Conservation (phyloP, 768 basidiomycete genomes). For the Pholiota molesta region DNA sequence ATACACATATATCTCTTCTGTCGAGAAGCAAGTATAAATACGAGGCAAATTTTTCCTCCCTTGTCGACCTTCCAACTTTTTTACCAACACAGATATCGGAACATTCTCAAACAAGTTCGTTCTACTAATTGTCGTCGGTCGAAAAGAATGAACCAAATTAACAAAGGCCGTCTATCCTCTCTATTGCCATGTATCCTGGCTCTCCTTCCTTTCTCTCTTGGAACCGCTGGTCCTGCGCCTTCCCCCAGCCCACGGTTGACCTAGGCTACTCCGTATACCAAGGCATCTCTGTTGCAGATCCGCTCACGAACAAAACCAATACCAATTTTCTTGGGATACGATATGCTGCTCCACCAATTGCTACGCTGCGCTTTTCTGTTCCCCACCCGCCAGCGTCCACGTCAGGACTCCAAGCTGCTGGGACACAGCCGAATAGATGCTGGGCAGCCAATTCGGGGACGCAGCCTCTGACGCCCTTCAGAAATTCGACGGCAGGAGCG, state of each 20-base stretch:
- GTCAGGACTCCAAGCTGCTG: conserved; percentile 33
- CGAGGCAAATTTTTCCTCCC: too few species aligned
- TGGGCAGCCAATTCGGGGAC: conserved; percentile 30
- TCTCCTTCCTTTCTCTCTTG: background rate
- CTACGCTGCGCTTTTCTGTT: conserved; percentile 40
- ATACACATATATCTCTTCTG: too few species aligned
- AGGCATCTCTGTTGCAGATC: background rate
- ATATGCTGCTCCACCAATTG: conserved; percentile 52
- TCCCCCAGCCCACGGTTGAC: background rate
- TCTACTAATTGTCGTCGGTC: too few species aligned
- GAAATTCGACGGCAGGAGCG: conserved; percentile 6
- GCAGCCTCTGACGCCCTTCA: conserved; percentile 33
- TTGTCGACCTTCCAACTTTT: too few species aligned
- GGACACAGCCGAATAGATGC: conserved; percentile 34
- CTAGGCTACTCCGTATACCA: conserved; percentile 2
- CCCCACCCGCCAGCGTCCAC: conserved; percentile 33
- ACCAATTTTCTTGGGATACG: conserved; percentile 46
- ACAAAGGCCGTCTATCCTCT: too few species aligned
- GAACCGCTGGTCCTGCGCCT: background rate
- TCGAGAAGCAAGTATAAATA: too few species aligned
- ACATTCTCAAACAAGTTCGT: too few species aligned
- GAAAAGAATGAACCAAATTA: too few species aligned
- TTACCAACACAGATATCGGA: too few species aligned
- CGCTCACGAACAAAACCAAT: conserved; percentile 19
- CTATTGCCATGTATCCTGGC: too few species aligned